Percentiles rank a stretch among this genome's conserved stretches.
Evolutionary conservation across 2,329 filamentous ascomycete species (phyloP).

Genomic region (Aspergillus novofumigatus): DNA sequence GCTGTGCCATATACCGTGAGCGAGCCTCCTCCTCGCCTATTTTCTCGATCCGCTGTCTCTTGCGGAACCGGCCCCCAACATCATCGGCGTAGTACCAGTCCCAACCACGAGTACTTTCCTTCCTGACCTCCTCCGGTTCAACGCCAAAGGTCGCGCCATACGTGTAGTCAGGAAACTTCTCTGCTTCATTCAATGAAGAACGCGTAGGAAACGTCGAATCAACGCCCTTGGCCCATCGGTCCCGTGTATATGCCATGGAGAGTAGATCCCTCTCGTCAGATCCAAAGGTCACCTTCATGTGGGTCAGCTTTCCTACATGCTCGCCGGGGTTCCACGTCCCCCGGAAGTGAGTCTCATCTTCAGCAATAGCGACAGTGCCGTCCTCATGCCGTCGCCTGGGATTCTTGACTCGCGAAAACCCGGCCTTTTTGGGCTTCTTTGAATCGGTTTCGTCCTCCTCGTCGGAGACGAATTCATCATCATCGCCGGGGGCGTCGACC

Average conservation of each 20-base stretch:
- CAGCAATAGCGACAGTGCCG: conserved; percentile 14
- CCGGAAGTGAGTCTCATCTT: conserved; percentile 32
- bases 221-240: conserved; percentile 45
- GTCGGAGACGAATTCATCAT: conserved; percentile 5
- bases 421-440: conserved; percentile 6
- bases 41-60: conserved; percentile 36
- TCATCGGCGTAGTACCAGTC: conserved; percentile 50
- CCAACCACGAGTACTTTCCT: conserved; percentile 47
- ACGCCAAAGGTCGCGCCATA: conserved; percentile 44
- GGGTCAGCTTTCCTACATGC: conserved; percentile 40
- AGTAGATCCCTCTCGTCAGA: conserved; percentile 47
- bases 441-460: conserved; percentile 3
- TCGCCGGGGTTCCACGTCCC: conserved; percentile 34
- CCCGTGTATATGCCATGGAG: conserved; percentile 45
- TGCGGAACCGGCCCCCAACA: conserved; percentile 39
- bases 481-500: not conserved
- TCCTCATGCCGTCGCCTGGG: conserved; percentile 15
- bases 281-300: conserved; percentile 50
- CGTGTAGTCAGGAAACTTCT: conserved; percentile 29
- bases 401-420: conserved; percentile 1
- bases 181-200: conserved; percentile 28
- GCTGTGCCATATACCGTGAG: conserved; percentile 40
- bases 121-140: conserved; percentile 36
- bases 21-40: conserved; percentile 37
- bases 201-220: conserved; percentile 51